Evolutionary conservation across 805 yeast genomes (phyloP).

Genomic region (Kluyveromyces nonfermentans): DNA sequence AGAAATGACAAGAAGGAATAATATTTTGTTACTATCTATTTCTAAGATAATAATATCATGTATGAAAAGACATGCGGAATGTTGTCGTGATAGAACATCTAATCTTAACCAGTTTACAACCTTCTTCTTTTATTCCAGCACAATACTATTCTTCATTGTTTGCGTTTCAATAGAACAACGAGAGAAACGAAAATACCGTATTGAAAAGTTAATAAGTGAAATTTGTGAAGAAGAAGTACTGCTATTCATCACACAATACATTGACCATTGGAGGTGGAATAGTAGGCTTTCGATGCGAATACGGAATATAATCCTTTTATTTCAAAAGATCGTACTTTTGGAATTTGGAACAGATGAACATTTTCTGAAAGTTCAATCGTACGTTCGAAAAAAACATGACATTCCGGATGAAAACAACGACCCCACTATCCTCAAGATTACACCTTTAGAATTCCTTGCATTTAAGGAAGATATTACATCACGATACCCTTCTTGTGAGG

Average conservation of each 20-base stretch:
- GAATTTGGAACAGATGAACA: slow-evolving; percentile 51
- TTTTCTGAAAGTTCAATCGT: slow-evolving; percentile 37
- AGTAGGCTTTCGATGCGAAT: slow-evolving; percentile 37
- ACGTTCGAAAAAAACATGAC: slow-evolving; percentile 35
- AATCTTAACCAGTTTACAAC: slow-evolving; percentile 15
- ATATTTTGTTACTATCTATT: slow-evolving; percentile 10
- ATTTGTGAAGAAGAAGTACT: slow-evolving; percentile 31
- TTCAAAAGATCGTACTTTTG: slow-evolving; percentile 45
- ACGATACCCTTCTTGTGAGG: slow-evolving; percentile 62
- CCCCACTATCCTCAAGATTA: slow-evolving; percentile 37
- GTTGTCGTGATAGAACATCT: slow-evolving; percentile 18
- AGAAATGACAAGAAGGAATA: slow-evolving; percentile 15
- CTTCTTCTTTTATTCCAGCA: slow-evolving; percentile 18
- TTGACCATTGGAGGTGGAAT: slow-evolving; percentile 63
- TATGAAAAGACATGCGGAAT: slow-evolving; percentile 16
- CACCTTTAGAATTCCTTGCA: slow-evolving; percentile 79
- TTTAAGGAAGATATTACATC: slow-evolving; percentile 66
- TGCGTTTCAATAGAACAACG: slow-evolving; percentile 16
- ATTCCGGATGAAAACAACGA: slow-evolving; percentile 17
- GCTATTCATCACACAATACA: slow-evolving; percentile 35
- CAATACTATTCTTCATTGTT: slow-evolving; percentile 18
- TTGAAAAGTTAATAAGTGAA: slow-evolving; percentile 5
- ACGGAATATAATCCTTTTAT: slow-evolving; percentile 44
- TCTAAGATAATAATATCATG: slow-evolving; percentile 9
- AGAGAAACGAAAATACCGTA: slow-evolving; percentile 6